Percentiles rank a stretch among this genome's conserved stretches.
Conservation (phyloP, 129 eudicot genomes). For the Flaveria ramosissima region DNA sequence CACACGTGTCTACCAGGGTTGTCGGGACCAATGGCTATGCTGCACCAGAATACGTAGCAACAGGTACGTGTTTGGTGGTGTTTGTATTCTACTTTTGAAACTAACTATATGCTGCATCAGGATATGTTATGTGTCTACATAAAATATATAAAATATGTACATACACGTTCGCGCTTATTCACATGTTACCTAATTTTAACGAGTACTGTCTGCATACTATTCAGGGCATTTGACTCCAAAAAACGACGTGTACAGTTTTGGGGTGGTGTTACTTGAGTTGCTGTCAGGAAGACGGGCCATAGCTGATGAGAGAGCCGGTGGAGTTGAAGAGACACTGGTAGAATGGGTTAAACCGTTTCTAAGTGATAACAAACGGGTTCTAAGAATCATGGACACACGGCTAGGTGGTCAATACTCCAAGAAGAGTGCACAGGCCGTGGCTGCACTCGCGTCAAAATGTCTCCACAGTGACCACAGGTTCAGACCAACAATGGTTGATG, state of each 20-base stretch:
- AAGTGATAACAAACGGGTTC: constrained; percentile 51
- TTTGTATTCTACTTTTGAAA: not conserved
- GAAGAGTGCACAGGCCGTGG: constrained; percentile 60
- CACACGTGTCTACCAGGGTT: constrained; percentile 77
- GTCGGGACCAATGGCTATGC: constrained; percentile 78
- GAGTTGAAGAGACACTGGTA: constrained; percentile 63
- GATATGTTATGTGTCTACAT: not conserved
- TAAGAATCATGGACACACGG: constrained; percentile 84
- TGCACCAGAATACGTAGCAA: constrained; percentile 76
- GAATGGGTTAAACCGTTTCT: constrained; percentile 81
- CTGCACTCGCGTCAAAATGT: constrained; percentile 59
- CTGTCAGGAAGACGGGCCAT: constrained; percentile 76
- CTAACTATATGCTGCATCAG: not conserved
- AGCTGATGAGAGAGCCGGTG: constrained; percentile 64
- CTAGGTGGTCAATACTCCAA: constrained; percentile 76
- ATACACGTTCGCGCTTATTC: not conserved
- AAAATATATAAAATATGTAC: not conserved
- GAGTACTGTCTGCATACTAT: not conserved
- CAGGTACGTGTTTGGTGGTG: constrained; percentile 29
- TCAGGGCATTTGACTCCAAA: constrained; percentile 73
- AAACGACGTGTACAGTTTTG: constrained; percentile 82
- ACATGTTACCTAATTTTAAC: not conserved
- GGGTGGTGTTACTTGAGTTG: constrained; percentile 70
- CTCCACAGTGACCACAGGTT: constrained; percentile 57
- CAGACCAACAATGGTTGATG: constrained; percentile 65